Evolutionary conservation across 352 stramenopile species (phyloP), one percentile per base, ranked within the genome.

Genomic region (Phytophthora sansomeana): DNA sequence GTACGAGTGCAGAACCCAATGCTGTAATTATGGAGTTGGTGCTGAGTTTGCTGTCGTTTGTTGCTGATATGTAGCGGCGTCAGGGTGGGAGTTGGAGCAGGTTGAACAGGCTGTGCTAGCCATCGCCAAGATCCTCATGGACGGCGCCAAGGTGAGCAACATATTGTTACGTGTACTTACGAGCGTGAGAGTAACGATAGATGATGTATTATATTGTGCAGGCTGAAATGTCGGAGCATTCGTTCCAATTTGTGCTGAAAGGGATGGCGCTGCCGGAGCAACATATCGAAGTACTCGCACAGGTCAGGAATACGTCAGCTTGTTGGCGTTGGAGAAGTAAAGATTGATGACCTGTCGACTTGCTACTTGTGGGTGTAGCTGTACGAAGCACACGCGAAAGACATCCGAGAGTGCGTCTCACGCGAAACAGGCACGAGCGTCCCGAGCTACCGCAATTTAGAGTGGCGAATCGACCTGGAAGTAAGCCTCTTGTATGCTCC

Each of bases 391-490:
- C 72, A 94, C 46, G 39, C 49, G 8, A 75, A 81, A 6, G 60
- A 74, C 39, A 92, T 94, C 70, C 75, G 82, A 53, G 59, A 69
- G 35, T 84, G 73, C 55, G 80, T 86, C 1, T 72, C 68, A 0
- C 75, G 75, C 2, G 63, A 85, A 10, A 80, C 61, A 13, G 61
- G 75, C 6, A 71, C 78, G 19, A 83, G 58, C 29, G 48, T 92
- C 9, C 75, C 86, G 7, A 69, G 75, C 21, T 95, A 92, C 54
- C 75, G 67, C 14, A 81, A 78, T 24, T 69, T 95, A 44, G 81
- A 92, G 57, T 95, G 86, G 86, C 81, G 86, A n/a, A 80, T 95
- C 43, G 86, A 95, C 51, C 62, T 95, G 14, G 86, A 95, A 81
- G 86, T 93, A 47, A 50, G 9, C 21, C 21, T 24, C 21, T 24